Evolutionary conservation across 148 eudicot species (phyloP), one percentile per base, ranked within the genome.

Genomic region (Talinum fruticosum): DNA sequence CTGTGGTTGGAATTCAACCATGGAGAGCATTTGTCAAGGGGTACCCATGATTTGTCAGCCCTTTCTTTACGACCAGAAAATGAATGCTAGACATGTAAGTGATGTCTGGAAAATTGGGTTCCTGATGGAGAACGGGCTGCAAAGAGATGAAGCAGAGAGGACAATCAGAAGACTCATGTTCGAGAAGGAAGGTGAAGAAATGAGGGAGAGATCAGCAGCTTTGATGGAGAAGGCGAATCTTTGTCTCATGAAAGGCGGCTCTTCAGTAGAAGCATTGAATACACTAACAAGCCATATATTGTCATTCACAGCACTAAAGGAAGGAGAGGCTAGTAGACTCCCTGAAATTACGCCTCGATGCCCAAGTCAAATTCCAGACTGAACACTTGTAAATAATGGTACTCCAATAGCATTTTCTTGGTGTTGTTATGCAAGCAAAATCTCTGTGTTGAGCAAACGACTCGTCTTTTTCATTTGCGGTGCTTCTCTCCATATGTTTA

Each of bases 31-130:
- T 1, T 82, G 83, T 54, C 89, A 86, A 79, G 96, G 92, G 5
- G 88, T 88, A 10, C 89, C 96, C 10, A 85, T 91, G 93, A 84
- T 89, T 45, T 88, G 91, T 32, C 57, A 69, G 3, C 96, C 96
- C 1, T 80, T 75, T 66, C 87, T 83, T 18, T 75, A 67, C 18
- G 88, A 91, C 49, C 91, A 87, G 67, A 24, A 69, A 28, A 82
- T 82, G 69, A 87, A 86, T 44, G 91, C 93, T 0, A 85, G 90
- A 51, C 76, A 79, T 41, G 87, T 84, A 8, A 82, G 70, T 6
- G 85, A 84, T 49, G 82, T 78, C 34, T 91, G 90, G 92, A 80
- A n/a, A 32, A 71, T 85, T 36, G 93, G 96, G 26, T 83, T 80
- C 16, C 68, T 28, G 28, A 36, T 89, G 73, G 90, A 88, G 79